Percentiles rank a stretch among this genome's conserved stretches.
phyloP scores from a whole-genome alignment of 768 basidiomycete species.

The Hericium alpestre region DNA sequence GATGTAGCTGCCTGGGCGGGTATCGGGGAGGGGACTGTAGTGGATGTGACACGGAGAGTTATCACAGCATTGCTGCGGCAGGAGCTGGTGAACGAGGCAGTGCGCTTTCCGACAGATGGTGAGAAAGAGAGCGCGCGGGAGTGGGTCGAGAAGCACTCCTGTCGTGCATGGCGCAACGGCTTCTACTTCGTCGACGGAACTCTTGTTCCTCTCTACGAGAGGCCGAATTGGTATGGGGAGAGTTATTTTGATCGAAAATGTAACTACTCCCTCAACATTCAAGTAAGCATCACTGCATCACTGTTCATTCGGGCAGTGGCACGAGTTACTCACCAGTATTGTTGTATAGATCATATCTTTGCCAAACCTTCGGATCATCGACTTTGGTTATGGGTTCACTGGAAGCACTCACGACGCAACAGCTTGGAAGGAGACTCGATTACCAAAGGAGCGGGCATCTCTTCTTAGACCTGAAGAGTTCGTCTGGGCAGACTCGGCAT shows the following conservation, averaged over 20 bases:
- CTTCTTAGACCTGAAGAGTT: neutral
- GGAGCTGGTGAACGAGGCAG: neutral
- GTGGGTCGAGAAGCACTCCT: neutral
- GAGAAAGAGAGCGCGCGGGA: neutral
- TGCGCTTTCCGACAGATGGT: neutral
- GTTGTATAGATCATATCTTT: neutral
- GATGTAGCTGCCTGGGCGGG: constrained; percentile 31
- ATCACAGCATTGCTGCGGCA: neutral
- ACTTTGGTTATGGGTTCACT: neutral
- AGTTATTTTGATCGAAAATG: neutral
- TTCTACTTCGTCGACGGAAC: neutral
- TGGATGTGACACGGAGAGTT: neutral
- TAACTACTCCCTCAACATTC: neutral
- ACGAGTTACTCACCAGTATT: too few species aligned
- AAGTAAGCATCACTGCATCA: too few species aligned
- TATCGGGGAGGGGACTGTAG: neutral
- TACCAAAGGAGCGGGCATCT: neutral
- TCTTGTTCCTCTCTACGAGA: neutral
- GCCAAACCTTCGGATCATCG: neutral
- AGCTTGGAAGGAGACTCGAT: neutral
- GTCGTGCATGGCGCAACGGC: neutral
- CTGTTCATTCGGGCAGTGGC: too few species aligned
- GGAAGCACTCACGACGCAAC: neutral
- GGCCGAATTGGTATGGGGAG: neutral
- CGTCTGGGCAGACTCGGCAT: constrained; percentile 19